Evolutionary conservation across 2,329 filamentous ascomycete species (phyloP), one percentile per base, ranked within the genome.

Genomic region (Biscogniauxia sp.): DNA sequence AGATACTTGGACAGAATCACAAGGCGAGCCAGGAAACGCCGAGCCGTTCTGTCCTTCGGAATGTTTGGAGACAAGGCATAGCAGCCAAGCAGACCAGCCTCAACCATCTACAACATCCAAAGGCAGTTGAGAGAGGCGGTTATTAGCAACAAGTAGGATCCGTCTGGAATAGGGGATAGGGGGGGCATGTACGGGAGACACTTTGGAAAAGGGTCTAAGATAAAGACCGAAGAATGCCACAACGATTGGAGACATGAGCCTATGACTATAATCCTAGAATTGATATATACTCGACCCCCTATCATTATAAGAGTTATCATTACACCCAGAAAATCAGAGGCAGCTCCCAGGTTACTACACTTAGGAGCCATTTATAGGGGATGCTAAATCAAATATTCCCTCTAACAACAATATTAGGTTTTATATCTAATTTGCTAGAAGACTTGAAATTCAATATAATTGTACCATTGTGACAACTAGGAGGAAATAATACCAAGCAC

Each of bases 21-120:
- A 64, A 28, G 69, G 70, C 20, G 70, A 72, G 26, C 70, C 70
- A 5, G 69, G 70, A 5, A 58, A 72, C 51, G 71, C 69, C 23
- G 68, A 72, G 41, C 69, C 69, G 3, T 72, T 72, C 51, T 72
- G 70, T 52, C 69, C 67, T 4, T 45, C 62, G 6, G 51, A 51
- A 11, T 73, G 68, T 23, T 59, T 65, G 26, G 28, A 61, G 17
- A 61, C 63, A 1, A 60, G 64, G 6, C 59, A 60, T 19, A 66
- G 65, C 15, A 53, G 59, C 20, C 45, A 53, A 26, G 58, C 60
- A 15, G 45, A 25, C n/a, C 19, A 17, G 28, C 20, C 51, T 55
- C 20, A n/a, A 25, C 20, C 37, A 32, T 9, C 26, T 56, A 23
- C 3, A 26, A 17, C 17, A 51, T n/a, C 19, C 25, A 45, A 45